These are phyloP conservation scores for Globisporangium barbulae DNA, from an alignment of 352 stramenopile genomes.

Conservation along the genomic window DNA sequence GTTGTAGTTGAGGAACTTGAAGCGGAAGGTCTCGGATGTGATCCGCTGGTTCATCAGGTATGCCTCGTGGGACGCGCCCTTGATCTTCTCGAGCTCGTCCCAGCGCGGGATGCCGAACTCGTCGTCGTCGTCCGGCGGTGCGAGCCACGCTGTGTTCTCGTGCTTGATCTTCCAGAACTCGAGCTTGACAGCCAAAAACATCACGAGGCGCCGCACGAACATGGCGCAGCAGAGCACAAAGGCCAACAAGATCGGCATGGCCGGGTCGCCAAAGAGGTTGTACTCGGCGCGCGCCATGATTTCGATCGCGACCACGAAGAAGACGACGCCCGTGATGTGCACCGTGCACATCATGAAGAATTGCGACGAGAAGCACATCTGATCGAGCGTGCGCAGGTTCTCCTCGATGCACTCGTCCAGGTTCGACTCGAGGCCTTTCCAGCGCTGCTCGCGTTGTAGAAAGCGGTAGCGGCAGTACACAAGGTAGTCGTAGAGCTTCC, in stretches of 20 bases:
- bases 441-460: constrained; percentile 93
- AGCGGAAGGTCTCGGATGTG: constrained; percentile 95
- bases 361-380: constrained; percentile 97
- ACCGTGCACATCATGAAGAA: constrained; percentile 97
- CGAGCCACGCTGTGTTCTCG: constrained; percentile 95
- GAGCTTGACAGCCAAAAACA: constrained; percentile 85
- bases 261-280: constrained; percentile 96
- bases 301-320: constrained; percentile 93
- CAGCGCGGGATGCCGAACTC: constrained; percentile 90
- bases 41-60: constrained; percentile 98
- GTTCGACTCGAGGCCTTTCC: constrained; percentile 95
- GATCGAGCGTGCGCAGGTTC: constrained; percentile 92
- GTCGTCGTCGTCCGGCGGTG: constrained; percentile 86
- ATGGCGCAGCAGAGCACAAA: constrained; percentile 62
- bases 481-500: constrained; percentile 98
- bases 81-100: constrained; percentile 92
- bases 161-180: constrained; percentile 96
- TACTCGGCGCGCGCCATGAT: constrained; percentile 95
- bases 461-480: constrained; percentile 96
- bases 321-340: constrained; percentile 94
- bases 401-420: constrained; percentile 97
- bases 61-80: constrained; percentile 92
- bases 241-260: constrained; percentile 78
- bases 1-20: constrained; percentile 98
- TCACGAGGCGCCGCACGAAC: constrained; percentile 64